Evolutionary conservation across 768 basidiomycete genomes (phyloP).

Genomic region (Dioszegia aurantiaca): DNA sequence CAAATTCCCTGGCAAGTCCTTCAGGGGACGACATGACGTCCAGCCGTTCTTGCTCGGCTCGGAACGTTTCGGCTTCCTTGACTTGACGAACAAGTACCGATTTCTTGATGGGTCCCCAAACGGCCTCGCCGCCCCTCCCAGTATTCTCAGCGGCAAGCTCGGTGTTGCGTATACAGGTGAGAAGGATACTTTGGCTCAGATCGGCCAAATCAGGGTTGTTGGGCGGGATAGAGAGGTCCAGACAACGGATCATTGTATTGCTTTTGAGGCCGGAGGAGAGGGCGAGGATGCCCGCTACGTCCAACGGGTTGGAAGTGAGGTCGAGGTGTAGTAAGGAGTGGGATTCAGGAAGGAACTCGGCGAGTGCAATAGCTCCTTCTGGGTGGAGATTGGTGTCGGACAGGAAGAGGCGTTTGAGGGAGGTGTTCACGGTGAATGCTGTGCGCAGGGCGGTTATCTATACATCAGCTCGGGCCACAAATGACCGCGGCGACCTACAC

Average conservation of each 20-base stretch:
- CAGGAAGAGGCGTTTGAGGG: constrained; percentile 87
- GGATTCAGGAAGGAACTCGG: constrained; percentile 92
- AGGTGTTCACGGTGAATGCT: constrained; percentile 85
- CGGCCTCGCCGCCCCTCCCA: constrained; percentile 59
- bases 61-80: constrained; percentile 49
- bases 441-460: constrained; percentile 71
- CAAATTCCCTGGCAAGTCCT: constrained; percentile 45
- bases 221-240: constrained; percentile 88
- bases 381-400: constrained; percentile 76
- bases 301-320: constrained; percentile 73
- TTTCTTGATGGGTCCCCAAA: constrained; percentile 55
- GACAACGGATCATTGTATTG: constrained; percentile 81
- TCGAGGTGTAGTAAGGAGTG: constrained; percentile 85
- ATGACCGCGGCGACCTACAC: constrained; percentile 59
- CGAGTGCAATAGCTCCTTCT: constrained; percentile 85
- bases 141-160: constrained; percentile 62
- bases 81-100: constrained; percentile 52
- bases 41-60: constrained; percentile 43
- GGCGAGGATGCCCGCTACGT: constrained; percentile 89
- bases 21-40: constrained; percentile 40
- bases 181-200: constrained; percentile 83
- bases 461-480: not conserved
- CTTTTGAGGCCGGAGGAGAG: constrained; percentile 75
- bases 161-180: constrained; percentile 87
- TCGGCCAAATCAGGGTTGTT: constrained; percentile 55